phyloP scores from a whole-genome alignment of 2,329 filamentous ascomycete species.

The Trichoderma atrobrunneum region DNA sequence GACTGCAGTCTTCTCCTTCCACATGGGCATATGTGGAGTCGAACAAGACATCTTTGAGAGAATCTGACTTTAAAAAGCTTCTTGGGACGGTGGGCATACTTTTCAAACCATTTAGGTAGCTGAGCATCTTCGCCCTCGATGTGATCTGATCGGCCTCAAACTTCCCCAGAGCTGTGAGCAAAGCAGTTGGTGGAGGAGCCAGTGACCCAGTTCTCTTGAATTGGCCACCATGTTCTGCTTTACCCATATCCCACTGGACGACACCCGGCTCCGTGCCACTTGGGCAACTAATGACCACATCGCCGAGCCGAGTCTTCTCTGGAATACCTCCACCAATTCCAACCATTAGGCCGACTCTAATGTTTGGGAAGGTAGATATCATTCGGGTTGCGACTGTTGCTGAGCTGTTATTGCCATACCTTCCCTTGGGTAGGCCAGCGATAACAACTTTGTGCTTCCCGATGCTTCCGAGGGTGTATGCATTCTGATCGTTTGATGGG shows the following conservation, averaged over 20 bases:
- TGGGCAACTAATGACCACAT: slow-evolving; percentile 24
- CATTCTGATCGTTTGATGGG: slow-evolving; percentile 18
- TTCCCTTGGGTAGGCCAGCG: slow-evolving; percentile 31
- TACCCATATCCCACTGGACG: slow-evolving; percentile 22
- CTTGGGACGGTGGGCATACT: not conserved
- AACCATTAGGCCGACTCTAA: slow-evolving; percentile 23
- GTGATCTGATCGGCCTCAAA: slow-evolving; percentile 1
- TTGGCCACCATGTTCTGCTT: not conserved
- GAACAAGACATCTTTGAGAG: not conserved
- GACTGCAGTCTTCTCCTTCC: not conserved
- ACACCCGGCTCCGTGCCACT: slow-evolving; percentile 8
- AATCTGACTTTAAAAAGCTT: not conserved
- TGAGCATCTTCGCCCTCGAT: not conserved
- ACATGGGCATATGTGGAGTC: not conserved
- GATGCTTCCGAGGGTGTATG: slow-evolving; percentile 30
- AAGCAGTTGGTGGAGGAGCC: slow-evolving; percentile 1
- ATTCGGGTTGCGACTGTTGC: slow-evolving; percentile 32
- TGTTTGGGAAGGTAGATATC: slow-evolving; percentile 32
- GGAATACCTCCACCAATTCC: slow-evolving; percentile 26
- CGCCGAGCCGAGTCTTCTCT: slow-evolving; percentile 21
- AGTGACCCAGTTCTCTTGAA: slow-evolving; percentile 5
- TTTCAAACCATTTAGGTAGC: not conserved
- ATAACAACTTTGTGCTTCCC: slow-evolving; percentile 33
- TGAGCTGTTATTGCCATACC: slow-evolving; percentile 31
- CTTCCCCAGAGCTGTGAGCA: slow-evolving; percentile 4